phyloP scores from a whole-genome alignment of 768 basidiomycete species.

The Leccinum uliginosum region DNA sequence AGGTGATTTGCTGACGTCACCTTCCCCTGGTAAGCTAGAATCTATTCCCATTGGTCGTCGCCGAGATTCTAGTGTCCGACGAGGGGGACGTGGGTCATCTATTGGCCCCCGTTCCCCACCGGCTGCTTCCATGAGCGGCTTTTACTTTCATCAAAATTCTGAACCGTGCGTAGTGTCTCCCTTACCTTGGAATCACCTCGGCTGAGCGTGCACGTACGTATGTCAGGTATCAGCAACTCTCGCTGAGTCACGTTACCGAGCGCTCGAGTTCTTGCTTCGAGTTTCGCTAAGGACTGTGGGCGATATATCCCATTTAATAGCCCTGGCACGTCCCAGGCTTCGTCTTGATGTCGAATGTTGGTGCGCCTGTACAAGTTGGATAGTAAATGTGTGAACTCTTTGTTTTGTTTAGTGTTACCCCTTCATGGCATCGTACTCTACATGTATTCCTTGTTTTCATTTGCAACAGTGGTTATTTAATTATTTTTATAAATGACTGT shows the following conservation, averaged over 20 bases:
- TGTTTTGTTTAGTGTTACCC: slow-evolving; percentile 20
- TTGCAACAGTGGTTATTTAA: neutral
- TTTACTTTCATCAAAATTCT: slow-evolving; percentile 91
- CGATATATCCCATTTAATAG: slow-evolving; percentile 2
- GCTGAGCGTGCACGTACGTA: slow-evolving; percentile 8
- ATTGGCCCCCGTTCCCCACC: slow-evolving; percentile 44
- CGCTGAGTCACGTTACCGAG: slow-evolving; percentile 74
- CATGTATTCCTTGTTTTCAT: slow-evolving; percentile 10
- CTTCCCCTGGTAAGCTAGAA: slow-evolving; percentile 34
- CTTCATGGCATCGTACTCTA: slow-evolving; percentile 15
- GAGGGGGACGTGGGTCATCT: slow-evolving; percentile 43
- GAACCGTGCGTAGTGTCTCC: slow-evolving; percentile 66
- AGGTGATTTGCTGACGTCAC: slow-evolving; percentile 26
- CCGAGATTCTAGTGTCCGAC: slow-evolving; percentile 46
- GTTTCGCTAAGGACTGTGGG: slow-evolving; percentile 56
- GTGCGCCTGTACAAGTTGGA: slow-evolving; percentile 3
- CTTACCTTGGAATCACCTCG: neutral
- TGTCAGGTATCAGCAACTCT: slow-evolving; percentile 82
- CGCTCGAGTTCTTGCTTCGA: slow-evolving; percentile 75
- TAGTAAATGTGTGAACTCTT: slow-evolving; percentile 14
- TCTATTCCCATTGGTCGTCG: slow-evolving; percentile 35
- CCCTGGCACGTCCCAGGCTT: slow-evolving; percentile 1
- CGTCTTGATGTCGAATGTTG: slow-evolving; percentile 4
- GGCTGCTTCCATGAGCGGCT: slow-evolving; percentile 78
- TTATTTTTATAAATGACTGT: neutral